phyloP scores from a whole-genome alignment of 768 basidiomycete genomes.

The Phaffia australis region DNA sequence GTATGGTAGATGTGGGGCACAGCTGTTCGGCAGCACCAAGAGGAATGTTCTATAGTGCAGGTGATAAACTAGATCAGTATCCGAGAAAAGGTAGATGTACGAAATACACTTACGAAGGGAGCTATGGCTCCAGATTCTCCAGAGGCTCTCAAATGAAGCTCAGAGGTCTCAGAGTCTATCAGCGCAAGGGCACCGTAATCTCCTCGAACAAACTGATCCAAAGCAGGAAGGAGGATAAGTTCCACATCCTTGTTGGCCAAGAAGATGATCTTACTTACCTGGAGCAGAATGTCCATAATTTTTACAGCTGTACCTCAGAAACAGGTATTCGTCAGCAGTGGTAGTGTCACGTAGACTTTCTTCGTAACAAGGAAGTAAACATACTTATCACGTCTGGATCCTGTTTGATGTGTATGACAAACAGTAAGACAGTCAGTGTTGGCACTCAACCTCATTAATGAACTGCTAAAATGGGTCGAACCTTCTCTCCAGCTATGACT shows the following conservation, averaged over 20 bases:
- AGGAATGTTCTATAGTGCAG: neutral
- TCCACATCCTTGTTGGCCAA: neutral
- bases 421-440: no score
- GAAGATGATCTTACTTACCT: neutral
- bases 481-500: no score
- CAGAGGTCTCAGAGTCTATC: neutral
- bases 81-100: neutral
- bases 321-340: no score
- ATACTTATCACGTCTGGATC: no score
- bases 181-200: slow-evolving; percentile 2
- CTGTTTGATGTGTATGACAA: no score
- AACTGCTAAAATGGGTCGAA: no score
- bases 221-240: neutral
- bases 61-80: no score
- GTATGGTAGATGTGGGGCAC: slow-evolving; percentile 1
- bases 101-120: neutral
- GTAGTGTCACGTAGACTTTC: neutral
- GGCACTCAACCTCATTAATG: no score
- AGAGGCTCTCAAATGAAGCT: neutral
- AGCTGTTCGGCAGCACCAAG: slow-evolving; percentile 2
- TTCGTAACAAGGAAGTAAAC: no score
- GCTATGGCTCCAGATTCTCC: neutral
- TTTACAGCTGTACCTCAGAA: neutral
- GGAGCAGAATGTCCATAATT: slow-evolving; percentile 3
- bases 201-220: neutral